Evolutionary conservation across 1,139 yeast genomes (phyloP), one percentile per base, ranked within the genome.

Genomic region (Petasospora fabianii): DNA sequence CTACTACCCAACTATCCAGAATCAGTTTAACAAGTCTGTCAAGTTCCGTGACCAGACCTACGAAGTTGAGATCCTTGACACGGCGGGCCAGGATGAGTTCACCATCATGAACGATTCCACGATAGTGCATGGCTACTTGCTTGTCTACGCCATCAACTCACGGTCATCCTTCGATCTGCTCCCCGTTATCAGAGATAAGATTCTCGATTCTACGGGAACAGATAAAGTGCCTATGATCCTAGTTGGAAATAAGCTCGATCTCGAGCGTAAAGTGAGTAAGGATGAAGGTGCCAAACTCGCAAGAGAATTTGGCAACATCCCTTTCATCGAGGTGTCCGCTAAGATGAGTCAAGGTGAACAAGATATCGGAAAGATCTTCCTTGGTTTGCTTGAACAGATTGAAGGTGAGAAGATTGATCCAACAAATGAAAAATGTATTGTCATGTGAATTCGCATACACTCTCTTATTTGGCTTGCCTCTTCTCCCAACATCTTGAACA

Each of bases 31-130:
- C 55, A 86, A 85, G 60, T 71, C 75, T 30, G 73, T 88, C 56
- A 73, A 69, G 46, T 77, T 81, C 61, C 78, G 82, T 50, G 85
- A 84, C 48, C 81, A 80, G 53, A 86, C 83, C 42, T 87, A 84
- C 58, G 84, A 84, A 41, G 77, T 92, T 21, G 96, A 88, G 59
- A 84, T 88, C 44, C 69, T 88, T 49, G 97, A 88, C 58, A 88
- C 97, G 0, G 96, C 96, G 1, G 97, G 97, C n/a, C 92, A 82
- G 66, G 96, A 88, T 61, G 96, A 88, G 66, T 85, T 82, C 59
- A 78, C 87, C 44, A 80, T 86, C 53, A 77, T 88, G 68, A 84
- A 80, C 58, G 92, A 85, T 61, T 84, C 85, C 55, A 84, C 86
- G 48, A 66, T 86, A 41, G 84, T 85, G 39, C 95, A 86, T 58